phyloP scores from a whole-genome alignment of 1,139 yeast genomes.

The Casaregolazyma suthepensis region DNA sequence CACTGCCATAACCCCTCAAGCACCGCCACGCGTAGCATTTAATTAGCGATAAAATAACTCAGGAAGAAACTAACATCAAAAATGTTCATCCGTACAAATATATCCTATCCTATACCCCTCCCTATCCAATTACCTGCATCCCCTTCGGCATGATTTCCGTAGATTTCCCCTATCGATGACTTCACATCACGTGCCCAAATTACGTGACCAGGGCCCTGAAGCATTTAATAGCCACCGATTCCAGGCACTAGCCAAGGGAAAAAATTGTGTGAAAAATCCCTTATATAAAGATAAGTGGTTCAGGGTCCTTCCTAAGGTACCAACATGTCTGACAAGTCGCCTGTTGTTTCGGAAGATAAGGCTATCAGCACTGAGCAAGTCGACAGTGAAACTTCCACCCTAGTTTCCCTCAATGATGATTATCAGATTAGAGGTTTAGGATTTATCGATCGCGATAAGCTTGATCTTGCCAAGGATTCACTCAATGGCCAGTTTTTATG shows the following conservation, averaged over 20 bases:
- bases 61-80: background rate
- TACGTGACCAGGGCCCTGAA: background rate
- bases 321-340: background rate
- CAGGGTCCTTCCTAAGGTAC: background rate
- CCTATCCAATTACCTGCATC: background rate
- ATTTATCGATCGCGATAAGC: constrained; percentile 1
- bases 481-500: constrained; percentile 5
- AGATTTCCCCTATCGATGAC: background rate
- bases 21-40: background rate
- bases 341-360: background rate
- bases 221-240: background rate
- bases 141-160: background rate
- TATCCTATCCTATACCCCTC: background rate
- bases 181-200: background rate
- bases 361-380: background rate
- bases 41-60: background rate
- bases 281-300: background rate
- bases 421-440: constrained; percentile 6
- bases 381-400: background rate
- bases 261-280: background rate
- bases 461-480: constrained; percentile 1
- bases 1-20: background rate
- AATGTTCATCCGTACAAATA: background rate
- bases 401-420: background rate
- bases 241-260: background rate